phyloP scores from a whole-genome alignment of 2,329 filamentous ascomycete genomes.

The Aspergillus ibericus region DNA sequence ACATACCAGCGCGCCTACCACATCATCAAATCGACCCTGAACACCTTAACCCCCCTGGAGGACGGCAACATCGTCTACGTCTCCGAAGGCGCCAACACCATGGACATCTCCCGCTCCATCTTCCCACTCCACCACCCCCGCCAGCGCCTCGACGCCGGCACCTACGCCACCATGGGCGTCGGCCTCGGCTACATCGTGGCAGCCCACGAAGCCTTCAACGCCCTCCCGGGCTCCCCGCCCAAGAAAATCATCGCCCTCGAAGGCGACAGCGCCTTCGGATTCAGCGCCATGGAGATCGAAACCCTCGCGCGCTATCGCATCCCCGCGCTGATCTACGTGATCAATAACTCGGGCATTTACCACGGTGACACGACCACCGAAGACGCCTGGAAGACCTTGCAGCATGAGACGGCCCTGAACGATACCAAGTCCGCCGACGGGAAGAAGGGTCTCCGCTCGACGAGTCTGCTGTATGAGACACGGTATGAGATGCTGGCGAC shows the following conservation, averaged over 20 bases:
- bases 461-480: constrained; percentile 56
- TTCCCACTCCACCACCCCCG: constrained; percentile 57
- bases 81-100: constrained; percentile 61
- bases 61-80: constrained; percentile 55
- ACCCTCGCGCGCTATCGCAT: constrained; percentile 58
- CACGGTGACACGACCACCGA: constrained; percentile 45
- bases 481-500: constrained; percentile 57
- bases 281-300: constrained; percentile 57
- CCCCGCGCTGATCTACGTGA: constrained; percentile 56
- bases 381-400: constrained; percentile 48
- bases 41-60: constrained; percentile 46
- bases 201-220: constrained; percentile 57
- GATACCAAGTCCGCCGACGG: constrained; percentile 23
- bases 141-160: constrained; percentile 58
- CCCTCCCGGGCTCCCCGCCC: constrained; percentile 37
- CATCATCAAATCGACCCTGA: constrained; percentile 53
- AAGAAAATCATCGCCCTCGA: constrained; percentile 58
- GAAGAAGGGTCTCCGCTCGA: constrained; percentile 46
- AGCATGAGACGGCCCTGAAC: constrained; percentile 40
- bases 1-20: constrained; percentile 55
- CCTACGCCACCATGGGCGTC: constrained; percentile 61
- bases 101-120: constrained; percentile 59
- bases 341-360: constrained; percentile 57
- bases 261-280: constrained; percentile 58
- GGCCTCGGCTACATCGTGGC: constrained; percentile 59